Conservation (phyloP, 257 asterid genomes). For the Solanum tacnaense region DNA sequence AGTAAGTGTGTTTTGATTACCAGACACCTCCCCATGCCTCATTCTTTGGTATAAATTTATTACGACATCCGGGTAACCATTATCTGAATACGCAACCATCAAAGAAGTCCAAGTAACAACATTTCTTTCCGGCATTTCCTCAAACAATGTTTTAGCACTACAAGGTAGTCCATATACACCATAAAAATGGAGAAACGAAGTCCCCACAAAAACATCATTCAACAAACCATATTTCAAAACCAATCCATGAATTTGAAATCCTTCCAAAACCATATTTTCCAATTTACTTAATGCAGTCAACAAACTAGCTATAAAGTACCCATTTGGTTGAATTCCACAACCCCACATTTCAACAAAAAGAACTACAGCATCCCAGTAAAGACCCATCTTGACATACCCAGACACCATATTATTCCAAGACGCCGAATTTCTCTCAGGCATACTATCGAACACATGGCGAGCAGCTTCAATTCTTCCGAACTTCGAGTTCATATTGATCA, state of each 20-base stretch:
- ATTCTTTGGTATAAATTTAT: conserved; percentile 40
- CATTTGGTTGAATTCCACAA: conserved; percentile 37
- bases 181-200: conserved; percentile 76
- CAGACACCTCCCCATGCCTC: conserved; percentile 39
- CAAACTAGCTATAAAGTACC: conserved; percentile 57
- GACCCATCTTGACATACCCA: conserved; percentile 47
- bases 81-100: conserved; percentile 59
- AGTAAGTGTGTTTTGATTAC: conserved; percentile 63
- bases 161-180: conserved; percentile 48
- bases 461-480: conserved; percentile 36
- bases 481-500: conserved; percentile 47
- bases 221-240: conserved; percentile 59
- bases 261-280: conserved; percentile 50
- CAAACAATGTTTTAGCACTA: conserved; percentile 42
- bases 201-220: conserved; percentile 50
- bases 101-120: conserved; percentile 93
- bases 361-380: conserved; percentile 27
- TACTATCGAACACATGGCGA: conserved; percentile 55
- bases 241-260: conserved; percentile 60
- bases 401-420: conserved; percentile 88
- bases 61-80: conserved; percentile 36
- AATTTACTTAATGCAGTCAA: conserved; percentile 62
- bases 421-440: conserved; percentile 55
- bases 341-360: conserved; percentile 56
- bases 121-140: conserved; percentile 66